phyloP scores from a whole-genome alignment of 116 monocot genomes.

The Posidonia oceanica region DNA sequence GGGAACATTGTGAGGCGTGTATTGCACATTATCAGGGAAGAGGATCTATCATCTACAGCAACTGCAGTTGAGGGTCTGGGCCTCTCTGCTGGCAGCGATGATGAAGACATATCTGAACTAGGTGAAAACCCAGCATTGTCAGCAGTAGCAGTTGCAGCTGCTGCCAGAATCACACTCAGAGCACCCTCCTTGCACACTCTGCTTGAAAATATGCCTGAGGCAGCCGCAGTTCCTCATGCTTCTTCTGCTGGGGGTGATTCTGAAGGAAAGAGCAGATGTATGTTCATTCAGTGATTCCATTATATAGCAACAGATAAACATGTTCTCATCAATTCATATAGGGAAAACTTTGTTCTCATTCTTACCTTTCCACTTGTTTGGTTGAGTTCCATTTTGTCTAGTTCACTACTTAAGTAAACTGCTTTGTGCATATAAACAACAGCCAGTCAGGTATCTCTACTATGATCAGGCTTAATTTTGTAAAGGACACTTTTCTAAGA shows the following conservation, averaged over 20 bases:
- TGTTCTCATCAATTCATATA: background rate
- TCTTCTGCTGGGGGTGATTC: slow-evolving; percentile 90
- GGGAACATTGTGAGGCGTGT: slow-evolving; percentile 95
- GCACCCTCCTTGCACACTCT: slow-evolving; percentile 97
- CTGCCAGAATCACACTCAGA: slow-evolving; percentile 82
- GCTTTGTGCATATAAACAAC: background rate
- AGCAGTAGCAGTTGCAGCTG: slow-evolving; percentile 79
- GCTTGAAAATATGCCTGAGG: slow-evolving; percentile 66
- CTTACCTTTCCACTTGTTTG: background rate
- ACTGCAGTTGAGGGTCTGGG: slow-evolving; percentile 55
- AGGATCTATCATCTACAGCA: slow-evolving; percentile 68
- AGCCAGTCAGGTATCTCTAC: background rate
- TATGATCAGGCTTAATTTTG: background rate
- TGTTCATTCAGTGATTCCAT: background rate
- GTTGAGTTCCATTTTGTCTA: too few relatives aligned
- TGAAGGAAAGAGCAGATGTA: slow-evolving; percentile 96
- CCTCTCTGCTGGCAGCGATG: slow-evolving; percentile 65
- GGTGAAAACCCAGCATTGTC: slow-evolving; percentile 45
- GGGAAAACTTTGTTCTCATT: background rate
- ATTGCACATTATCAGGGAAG: slow-evolving; percentile 93
- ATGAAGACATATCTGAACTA: slow-evolving; percentile 38
- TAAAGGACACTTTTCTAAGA: background rate
- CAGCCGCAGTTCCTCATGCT: slow-evolving; percentile 25
- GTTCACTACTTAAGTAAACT: background rate
- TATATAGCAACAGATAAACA: too few relatives aligned